Percentiles rank a stretch among this genome's conserved stretches.
phyloP scores from a whole-genome alignment of 768 basidiomycete species.

The Daedaleopsis nitida region DNA sequence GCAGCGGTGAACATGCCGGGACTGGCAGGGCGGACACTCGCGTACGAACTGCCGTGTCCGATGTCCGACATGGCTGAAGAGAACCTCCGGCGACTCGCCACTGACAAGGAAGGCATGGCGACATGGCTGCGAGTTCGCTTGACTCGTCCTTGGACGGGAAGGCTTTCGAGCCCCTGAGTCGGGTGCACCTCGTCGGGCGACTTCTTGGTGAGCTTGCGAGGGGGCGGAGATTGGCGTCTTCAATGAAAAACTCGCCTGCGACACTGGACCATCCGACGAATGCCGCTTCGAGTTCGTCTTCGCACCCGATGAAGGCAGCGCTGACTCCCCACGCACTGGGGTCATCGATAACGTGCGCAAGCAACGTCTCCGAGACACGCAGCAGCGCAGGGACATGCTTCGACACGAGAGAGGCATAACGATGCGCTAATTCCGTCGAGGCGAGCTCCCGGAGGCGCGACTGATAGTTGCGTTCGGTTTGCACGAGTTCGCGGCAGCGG shows the following conservation, averaged over 20 bases:
- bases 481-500: conserved; percentile 49
- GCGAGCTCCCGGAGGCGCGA: conserved; percentile 39
- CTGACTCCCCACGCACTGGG: conserved; percentile 70
- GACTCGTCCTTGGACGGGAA: conserved; percentile 1
- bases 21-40: conserved; percentile 8
- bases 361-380: conserved; percentile 48
- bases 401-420: conserved; percentile 54
- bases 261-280: conserved; percentile 59
- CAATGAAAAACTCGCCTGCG: conserved; percentile 45
- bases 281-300: conserved; percentile 54
- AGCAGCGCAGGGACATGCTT: conserved; percentile 54
- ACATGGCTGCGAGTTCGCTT: conserved; percentile 15
- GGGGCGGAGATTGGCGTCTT: conserved; percentile 17
- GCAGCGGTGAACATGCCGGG: conserved; percentile 32
- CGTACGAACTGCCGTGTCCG: conserved; percentile 4
- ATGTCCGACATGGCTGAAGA: conserved; percentile 17
- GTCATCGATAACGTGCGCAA: conserved; percentile 56
- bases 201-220: conserved; percentile 20
- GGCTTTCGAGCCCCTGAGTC: conserved; percentile 6
- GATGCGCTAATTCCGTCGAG: conserved; percentile 40
- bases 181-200: conserved; percentile 5
- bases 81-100: conserved; percentile 7
- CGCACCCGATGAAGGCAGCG: conserved; percentile 54
- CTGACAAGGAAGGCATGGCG: neutral
- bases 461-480: conserved; percentile 49